These are phyloP conservation scores for Aspergillus hiratsukae DNA, from an alignment of 2,329 filamentous ascomycete species.

Conservation along the genomic window DNA sequence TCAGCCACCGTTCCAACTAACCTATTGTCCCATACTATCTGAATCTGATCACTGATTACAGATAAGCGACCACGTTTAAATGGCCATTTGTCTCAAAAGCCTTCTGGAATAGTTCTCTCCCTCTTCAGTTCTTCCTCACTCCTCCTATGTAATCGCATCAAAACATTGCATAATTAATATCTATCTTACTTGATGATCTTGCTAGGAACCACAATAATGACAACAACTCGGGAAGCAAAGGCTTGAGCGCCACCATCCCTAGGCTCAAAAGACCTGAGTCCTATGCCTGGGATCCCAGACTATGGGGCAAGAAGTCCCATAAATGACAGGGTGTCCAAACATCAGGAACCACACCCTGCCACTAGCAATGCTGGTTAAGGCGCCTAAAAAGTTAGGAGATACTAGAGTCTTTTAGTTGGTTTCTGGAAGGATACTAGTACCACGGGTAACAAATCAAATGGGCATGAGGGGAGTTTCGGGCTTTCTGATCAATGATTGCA, in stretches of 20 bases:
- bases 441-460: conserved; percentile 8
- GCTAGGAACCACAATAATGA: not conserved
- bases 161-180: not conserved
- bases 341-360: not conserved
- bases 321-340: not conserved
- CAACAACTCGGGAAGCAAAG: not conserved
- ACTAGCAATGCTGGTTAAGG: not conserved
- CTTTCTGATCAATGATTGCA: not conserved
- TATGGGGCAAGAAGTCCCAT: not conserved
- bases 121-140: not conserved
- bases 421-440: conserved; percentile 17
- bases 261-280: not conserved
- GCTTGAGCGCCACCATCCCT: not conserved
- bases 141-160: not conserved
- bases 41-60: not conserved
- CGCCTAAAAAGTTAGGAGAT: not conserved
- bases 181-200: not conserved
- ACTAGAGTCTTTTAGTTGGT: conserved; percentile 6
- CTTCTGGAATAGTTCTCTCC: not conserved
- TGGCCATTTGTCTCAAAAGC: not conserved
- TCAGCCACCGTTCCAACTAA: not conserved
- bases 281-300: not conserved
- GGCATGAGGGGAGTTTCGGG: not conserved
- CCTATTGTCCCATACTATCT: not conserved
- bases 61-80: not conserved